Conservation (phyloP, 129 eudicot species). For the Helianthus annuus region HanXRQr2.0-SUNRISE NC_035441.2:129043899-129044398, state of each 20-base stretch:
- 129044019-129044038: slow-evolving; percentile 12
- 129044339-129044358: no score
- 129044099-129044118: slow-evolving; percentile 6
- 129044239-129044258: no score
- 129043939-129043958: slow-evolving; percentile 92
- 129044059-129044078: slow-evolving; percentile 1
- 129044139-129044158: slow-evolving; percentile 3
- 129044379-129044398: no score
- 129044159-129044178: slow-evolving; percentile 11
- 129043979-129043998: slow-evolving; percentile 23
- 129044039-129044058: slow-evolving; percentile 10
- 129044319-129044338: no score
- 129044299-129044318: no score
- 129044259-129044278: no score
- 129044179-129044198: neutral
- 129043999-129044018: slow-evolving; percentile 22
- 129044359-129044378: no score
- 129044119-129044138: neutral
- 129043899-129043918: slow-evolving; percentile 85
- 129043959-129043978: slow-evolving; percentile 46
- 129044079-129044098: neutral
- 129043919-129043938: slow-evolving; percentile 81
- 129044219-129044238: no score
- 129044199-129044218: no score
- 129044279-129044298: no score